phyloP scores from a whole-genome alignment of 1,284 basidiomycete species.

The Leccinum pallidistipes region DNA sequence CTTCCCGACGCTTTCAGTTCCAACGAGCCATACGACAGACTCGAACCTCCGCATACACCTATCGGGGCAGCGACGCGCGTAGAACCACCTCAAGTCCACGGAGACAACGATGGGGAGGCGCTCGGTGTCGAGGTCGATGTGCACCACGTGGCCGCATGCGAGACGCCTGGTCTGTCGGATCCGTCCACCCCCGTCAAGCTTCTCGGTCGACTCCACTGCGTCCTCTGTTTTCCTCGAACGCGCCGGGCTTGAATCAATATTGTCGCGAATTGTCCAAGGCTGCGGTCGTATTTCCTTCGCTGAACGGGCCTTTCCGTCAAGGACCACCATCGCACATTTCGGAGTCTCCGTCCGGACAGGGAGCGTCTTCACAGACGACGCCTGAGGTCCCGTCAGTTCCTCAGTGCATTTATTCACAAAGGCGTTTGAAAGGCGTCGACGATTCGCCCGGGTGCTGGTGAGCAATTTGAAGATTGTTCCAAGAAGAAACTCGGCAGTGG shows the following conservation, averaged over 20 bases:
- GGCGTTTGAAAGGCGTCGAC: background rate
- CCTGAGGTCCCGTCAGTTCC: slow-evolving; percentile 11
- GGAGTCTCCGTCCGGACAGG: background rate
- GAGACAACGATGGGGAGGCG: slow-evolving; percentile 16
- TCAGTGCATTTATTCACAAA: slow-evolving; percentile 2
- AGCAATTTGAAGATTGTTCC: no score
- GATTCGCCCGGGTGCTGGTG: no score
- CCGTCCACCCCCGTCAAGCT: slow-evolving; percentile 21
- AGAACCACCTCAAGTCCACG: slow-evolving; percentile 9
- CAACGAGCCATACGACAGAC: no score
- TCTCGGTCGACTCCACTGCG: slow-evolving; percentile 8
- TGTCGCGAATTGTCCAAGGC: slow-evolving; percentile 7
- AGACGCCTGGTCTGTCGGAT: slow-evolving; percentile 8
- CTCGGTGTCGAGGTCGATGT: slow-evolving; percentile 15
- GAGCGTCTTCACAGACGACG: slow-evolving; percentile 5
- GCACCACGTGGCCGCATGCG: slow-evolving; percentile 1
- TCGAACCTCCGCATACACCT: no score
- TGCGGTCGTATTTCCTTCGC: slow-evolving; percentile 26
- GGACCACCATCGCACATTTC: slow-evolving; percentile 4
- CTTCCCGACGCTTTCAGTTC: no score
- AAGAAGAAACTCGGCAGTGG: no score
- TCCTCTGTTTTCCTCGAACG: background rate
- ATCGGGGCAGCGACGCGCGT: no score
- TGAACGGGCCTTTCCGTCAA: slow-evolving; percentile 29
- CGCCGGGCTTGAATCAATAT: slow-evolving; percentile 1